Evolutionary conservation across 179 eudicot species (phyloP).

Genomic region (Beta macrorhiza): DNA sequence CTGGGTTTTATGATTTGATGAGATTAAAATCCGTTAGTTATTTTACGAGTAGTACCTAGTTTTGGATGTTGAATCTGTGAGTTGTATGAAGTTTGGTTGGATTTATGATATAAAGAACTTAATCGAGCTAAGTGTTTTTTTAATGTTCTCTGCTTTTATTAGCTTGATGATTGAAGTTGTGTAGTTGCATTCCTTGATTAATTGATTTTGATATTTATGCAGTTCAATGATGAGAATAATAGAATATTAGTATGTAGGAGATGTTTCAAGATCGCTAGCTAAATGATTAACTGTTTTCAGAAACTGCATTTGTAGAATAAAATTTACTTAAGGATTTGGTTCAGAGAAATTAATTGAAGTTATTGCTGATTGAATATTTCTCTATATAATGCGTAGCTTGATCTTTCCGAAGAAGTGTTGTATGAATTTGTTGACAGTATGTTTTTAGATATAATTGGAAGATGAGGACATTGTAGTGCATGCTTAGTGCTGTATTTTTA

Average conservation of each 20-base stretch:
- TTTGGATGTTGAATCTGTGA: constrained; percentile 6
- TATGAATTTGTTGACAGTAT: not conserved
- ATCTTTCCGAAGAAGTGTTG: not conserved
- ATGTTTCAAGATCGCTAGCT: not conserved
- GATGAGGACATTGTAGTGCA: not conserved
- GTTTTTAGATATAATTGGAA: not conserved
- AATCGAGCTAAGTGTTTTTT: not conserved
- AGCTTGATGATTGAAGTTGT: not conserved
- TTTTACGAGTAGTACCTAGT: not conserved
- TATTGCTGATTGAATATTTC: not conserved
- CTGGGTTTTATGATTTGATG: too few species aligned
- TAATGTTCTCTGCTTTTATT: too few species aligned
- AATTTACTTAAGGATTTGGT: not conserved
- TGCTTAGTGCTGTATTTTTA: not conserved
- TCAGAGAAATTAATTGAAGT: too few species aligned
- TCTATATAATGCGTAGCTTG: not conserved
- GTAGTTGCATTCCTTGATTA: not conserved
- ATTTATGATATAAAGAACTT: not conserved
- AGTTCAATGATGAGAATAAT: too few species aligned
- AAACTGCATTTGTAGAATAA: not conserved
- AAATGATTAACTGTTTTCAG: not conserved
- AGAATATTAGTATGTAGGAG: not conserved
- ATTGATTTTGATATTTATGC: not conserved
- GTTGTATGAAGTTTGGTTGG: not conserved
- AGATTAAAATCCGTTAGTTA: too few species aligned